These are phyloP conservation scores for Collybia sordida DNA, from an alignment of 768 basidiomycete genomes.

Conservation along the genomic window DNA sequence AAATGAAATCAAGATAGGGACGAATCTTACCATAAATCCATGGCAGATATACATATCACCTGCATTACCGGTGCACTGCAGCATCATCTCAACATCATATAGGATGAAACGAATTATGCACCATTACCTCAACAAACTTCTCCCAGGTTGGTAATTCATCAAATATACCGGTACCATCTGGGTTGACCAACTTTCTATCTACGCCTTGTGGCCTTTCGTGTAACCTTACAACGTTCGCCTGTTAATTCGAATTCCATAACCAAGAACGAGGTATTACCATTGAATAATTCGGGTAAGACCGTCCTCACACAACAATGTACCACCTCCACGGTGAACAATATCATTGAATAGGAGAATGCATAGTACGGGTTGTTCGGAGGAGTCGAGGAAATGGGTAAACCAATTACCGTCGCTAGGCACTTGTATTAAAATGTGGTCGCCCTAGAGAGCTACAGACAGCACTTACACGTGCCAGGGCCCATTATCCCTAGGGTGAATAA, in stretches of 20 bases:
- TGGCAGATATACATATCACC: slow-evolving; percentile 3
- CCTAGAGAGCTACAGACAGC: neutral
- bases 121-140: slow-evolving; percentile 2
- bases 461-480: slow-evolving; percentile 4
- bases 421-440: neutral
- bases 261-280: neutral
- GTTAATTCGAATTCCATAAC: neutral
- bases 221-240: neutral
- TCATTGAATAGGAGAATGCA: slow-evolving; percentile 3
- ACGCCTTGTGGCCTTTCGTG: slow-evolving; percentile 2
- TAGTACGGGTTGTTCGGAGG: slow-evolving; percentile 1
- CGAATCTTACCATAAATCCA: slow-evolving; percentile 1
- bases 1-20: neutral
- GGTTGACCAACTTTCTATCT: neutral
- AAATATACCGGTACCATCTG: slow-evolving; percentile 1
- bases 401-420: slow-evolving; percentile 2
- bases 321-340: neutral
- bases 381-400: slow-evolving; percentile 7
- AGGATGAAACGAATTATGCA: too few relatives aligned
- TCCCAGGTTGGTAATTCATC: slow-evolving; percentile 1
- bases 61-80: slow-evolving; percentile 1
- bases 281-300: slow-evolving; percentile 1
- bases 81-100: neutral
- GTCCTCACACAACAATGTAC: slow-evolving; percentile 4
- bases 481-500: neutral